phyloP scores from a whole-genome alignment of 306 rosid genomes.

The Pyrus communis region DNA sequence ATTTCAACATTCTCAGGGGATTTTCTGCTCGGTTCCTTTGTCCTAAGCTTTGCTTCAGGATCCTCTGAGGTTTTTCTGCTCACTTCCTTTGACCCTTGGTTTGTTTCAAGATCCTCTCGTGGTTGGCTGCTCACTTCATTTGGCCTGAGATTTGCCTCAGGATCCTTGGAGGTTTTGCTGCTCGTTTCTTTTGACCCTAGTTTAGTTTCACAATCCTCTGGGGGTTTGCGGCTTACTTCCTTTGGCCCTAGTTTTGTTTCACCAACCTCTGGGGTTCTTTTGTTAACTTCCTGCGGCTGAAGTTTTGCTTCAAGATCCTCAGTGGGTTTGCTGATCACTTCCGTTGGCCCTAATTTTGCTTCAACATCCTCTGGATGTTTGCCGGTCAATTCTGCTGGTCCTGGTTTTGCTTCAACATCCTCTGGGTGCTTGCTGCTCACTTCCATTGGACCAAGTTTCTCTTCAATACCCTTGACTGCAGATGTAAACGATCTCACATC shows the following conservation, averaged over 20 bases:
- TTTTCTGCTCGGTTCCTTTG: background rate
- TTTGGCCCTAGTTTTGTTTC: background rate
- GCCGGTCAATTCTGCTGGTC: background rate
- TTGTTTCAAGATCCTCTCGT: background rate
- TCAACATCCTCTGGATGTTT: background rate
- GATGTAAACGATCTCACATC: slow-evolving; percentile 54
- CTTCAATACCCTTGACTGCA: slow-evolving; percentile 49
- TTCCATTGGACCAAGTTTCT: slow-evolving; percentile 46
- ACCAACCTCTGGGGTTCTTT: background rate
- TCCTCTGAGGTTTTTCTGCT: background rate
- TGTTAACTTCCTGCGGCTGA: background rate
- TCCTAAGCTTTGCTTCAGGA: background rate
- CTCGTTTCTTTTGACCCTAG: background rate
- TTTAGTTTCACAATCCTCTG: background rate
- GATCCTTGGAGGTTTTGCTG: background rate
- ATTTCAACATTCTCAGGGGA: background rate
- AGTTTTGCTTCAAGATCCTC: background rate
- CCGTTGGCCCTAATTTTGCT: background rate
- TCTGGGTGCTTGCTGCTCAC: background rate
- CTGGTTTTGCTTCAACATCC: background rate
- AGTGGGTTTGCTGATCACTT: background rate
- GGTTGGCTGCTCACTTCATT: background rate
- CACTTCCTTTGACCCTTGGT: background rate
- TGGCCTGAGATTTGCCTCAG: background rate
- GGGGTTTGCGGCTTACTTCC: background rate